Percentiles rank a stretch among this genome's conserved stretches.
These are phyloP conservation scores for Tolypocladium cylindrosporum DNA, from an alignment of 2,329 filamentous ascomycete genomes.

Conservation along the genomic window DNA sequence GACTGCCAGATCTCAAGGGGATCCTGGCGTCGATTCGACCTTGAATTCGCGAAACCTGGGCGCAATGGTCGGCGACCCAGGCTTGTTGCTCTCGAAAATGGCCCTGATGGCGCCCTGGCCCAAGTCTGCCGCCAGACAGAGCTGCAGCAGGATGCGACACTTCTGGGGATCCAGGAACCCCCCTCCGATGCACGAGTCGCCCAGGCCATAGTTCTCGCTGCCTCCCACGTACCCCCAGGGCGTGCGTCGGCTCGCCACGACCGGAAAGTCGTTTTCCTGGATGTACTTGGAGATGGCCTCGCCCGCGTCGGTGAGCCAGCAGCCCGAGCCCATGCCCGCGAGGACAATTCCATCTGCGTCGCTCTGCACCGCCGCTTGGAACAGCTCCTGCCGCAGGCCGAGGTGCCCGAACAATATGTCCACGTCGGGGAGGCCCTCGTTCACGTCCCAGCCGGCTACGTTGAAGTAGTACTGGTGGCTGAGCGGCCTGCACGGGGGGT, in stretches of 20 bases:
- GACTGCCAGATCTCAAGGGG: background rate
- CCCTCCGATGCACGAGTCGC: conserved; percentile 19
- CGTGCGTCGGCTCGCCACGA: conserved; percentile 41
- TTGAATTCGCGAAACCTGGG: background rate
- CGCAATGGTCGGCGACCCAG: background rate
- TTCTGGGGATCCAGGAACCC: conserved; percentile 48
- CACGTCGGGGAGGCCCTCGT: conserved; percentile 37
- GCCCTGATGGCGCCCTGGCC: conserved; percentile 14
- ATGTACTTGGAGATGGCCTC: conserved; percentile 31
- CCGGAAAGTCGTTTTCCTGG: conserved; percentile 30
- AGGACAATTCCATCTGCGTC: conserved; percentile 46
- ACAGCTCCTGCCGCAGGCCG: conserved; percentile 36
- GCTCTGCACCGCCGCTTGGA: conserved; percentile 34
- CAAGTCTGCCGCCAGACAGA: conserved; percentile 22
- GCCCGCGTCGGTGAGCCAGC: conserved; percentile 29
- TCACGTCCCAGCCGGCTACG: conserved; percentile 14
- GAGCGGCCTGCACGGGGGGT: conserved; percentile 36
- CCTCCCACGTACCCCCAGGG: conserved; percentile 41
- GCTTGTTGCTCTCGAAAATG: conserved; percentile 13
- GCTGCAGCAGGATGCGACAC: conserved; percentile 39
- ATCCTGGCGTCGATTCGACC: background rate
- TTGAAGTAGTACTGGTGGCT: conserved; percentile 32
- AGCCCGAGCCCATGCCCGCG: conserved; percentile 45
- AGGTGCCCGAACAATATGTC: conserved; percentile 48
- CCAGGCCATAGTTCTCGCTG: conserved; percentile 18